Evolutionary conservation across 2,329 filamentous ascomycete genomes (phyloP).

Genomic region (Dothidotthia symphoricarpi): DNA sequence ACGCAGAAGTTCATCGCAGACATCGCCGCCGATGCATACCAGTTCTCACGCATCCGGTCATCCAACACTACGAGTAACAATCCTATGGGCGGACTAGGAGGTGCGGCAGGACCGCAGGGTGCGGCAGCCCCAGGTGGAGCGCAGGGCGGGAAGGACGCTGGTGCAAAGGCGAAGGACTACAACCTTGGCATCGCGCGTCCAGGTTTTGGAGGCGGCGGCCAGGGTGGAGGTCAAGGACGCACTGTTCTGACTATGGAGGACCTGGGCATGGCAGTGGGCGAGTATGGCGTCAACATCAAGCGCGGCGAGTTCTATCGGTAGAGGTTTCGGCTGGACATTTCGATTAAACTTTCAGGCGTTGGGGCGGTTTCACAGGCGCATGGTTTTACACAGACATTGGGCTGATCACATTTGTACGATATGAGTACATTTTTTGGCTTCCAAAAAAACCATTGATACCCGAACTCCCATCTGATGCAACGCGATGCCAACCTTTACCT

Average conservation of each 20-base stretch:
- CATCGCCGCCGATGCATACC: constrained; percentile 94
- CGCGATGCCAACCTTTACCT: constrained; percentile 47
- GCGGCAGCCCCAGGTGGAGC: constrained; percentile 56
- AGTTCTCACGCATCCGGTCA: constrained; percentile 94
- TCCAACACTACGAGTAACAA: constrained; percentile 89
- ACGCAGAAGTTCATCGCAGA: constrained; percentile 99
- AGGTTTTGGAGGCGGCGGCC: constrained; percentile 73
- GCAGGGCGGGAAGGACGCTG: constrained; percentile 49
- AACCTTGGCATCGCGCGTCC: constrained; percentile 51
- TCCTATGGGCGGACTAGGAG: constrained; percentile 77
- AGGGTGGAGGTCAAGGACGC: constrained; percentile 82
- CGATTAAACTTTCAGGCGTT: constrained; percentile 29
- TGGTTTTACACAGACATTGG: constrained; percentile 10
- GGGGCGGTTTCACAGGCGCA: constrained; percentile 20
- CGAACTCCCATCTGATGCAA: constrained; percentile 36
- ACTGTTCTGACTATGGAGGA: constrained; percentile 99
- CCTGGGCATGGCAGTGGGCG: constrained; percentile 92
- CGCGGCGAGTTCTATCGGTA: constrained; percentile 93
- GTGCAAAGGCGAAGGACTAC: constrained; percentile 47
- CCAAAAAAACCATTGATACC: constrained; percentile 37
- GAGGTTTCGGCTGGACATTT: constrained; percentile 13
- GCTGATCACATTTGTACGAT: constrained; percentile 34
- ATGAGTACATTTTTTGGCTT: constrained; percentile 30
- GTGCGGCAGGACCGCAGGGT: constrained; percentile 61
- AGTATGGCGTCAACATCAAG: constrained; percentile 98